Percentiles rank a stretch among this genome's conserved stretches.
Conservation (phyloP, 331 rosid genomes). For the Acacia concinna region DNA sequence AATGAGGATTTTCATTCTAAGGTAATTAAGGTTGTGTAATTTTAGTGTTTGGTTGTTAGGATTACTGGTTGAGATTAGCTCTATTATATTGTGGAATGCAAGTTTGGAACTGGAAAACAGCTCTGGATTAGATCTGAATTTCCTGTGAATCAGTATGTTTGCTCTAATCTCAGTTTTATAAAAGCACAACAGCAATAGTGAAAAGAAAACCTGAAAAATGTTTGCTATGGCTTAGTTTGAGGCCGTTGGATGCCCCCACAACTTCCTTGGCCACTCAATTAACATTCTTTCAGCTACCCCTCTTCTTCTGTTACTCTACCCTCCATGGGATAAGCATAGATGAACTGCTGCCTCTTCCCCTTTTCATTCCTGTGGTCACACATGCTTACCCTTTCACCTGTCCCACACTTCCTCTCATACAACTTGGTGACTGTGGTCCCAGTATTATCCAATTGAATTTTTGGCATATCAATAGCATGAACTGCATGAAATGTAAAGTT, state of each 20-base stretch:
- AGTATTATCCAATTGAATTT: background rate
- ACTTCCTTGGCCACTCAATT: background rate
- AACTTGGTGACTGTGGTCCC: background rate
- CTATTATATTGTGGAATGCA: background rate
- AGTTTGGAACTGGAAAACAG: background rate
- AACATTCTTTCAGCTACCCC: background rate
- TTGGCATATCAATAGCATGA: background rate
- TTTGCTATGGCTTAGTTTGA: background rate
- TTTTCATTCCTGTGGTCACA: background rate
- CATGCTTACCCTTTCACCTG: background rate
- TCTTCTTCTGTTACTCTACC: background rate
- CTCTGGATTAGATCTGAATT: background rate
- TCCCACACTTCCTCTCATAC: background rate
- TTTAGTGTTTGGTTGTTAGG: slow-evolving; percentile 12
- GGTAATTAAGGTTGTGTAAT: slow-evolving; percentile 49
- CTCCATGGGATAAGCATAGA: background rate
- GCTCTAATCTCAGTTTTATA: background rate
- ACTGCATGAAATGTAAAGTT: background rate
- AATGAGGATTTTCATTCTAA: slow-evolving; percentile 95
- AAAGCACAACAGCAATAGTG: background rate
- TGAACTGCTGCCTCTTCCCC: background rate
- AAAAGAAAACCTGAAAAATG: background rate
- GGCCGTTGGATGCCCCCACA: background rate
- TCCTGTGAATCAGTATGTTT: background rate
- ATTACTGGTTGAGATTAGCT: background rate